Evolutionary conservation across 2,329 filamentous ascomycete species (phyloP).

Genomic region (Ophiostoma ulmi): DNA sequence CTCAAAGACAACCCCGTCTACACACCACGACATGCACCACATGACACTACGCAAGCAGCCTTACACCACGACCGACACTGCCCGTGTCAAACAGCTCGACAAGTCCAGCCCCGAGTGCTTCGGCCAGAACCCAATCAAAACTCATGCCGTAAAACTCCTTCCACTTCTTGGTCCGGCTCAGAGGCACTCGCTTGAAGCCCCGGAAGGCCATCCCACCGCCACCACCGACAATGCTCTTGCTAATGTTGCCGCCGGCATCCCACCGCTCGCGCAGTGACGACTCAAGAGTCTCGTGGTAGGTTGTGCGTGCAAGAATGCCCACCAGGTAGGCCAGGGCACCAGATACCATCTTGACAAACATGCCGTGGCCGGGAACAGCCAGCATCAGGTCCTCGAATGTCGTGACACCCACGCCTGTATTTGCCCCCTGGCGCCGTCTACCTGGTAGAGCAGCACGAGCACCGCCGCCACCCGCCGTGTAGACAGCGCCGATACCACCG

Average conservation of each 20-base stretch:
- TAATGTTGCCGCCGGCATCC: slow-evolving; percentile 51
- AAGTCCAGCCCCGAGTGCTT: slow-evolving; percentile 64
- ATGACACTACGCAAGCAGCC: slow-evolving; percentile 31
- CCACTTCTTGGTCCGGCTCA: slow-evolving; percentile 64
- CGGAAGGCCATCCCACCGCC: slow-evolving; percentile 50
- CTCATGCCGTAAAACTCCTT: slow-evolving; percentile 62
- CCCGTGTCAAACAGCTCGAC: slow-evolving; percentile 71
- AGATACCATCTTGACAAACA: slow-evolving; percentile 61
- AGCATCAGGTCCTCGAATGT: slow-evolving; percentile 44
- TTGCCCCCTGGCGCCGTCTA: neutral
- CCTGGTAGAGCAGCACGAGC: slow-evolving; percentile 33
- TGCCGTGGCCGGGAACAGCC: slow-evolving; percentile 61
- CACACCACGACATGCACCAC: no score
- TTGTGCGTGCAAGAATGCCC: slow-evolving; percentile 53
- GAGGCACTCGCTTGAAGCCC: slow-evolving; percentile 43
- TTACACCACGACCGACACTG: slow-evolving; percentile 64
- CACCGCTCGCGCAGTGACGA: slow-evolving; percentile 60
- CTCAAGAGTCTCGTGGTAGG: slow-evolving; percentile 59
- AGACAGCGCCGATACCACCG: slow-evolving; percentile 61
- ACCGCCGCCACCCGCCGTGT: slow-evolving; percentile 55
- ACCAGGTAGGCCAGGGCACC: slow-evolving; percentile 58
- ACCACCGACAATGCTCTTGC: slow-evolving; percentile 33
- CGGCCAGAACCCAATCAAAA: slow-evolving; percentile 67
- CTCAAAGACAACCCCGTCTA: no score
- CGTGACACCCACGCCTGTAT: neutral